These are phyloP conservation scores for Stephanocyclus meneghinianus DNA, from an alignment of 352 stramenopile genomes.

Conservation along the genomic window DNA sequence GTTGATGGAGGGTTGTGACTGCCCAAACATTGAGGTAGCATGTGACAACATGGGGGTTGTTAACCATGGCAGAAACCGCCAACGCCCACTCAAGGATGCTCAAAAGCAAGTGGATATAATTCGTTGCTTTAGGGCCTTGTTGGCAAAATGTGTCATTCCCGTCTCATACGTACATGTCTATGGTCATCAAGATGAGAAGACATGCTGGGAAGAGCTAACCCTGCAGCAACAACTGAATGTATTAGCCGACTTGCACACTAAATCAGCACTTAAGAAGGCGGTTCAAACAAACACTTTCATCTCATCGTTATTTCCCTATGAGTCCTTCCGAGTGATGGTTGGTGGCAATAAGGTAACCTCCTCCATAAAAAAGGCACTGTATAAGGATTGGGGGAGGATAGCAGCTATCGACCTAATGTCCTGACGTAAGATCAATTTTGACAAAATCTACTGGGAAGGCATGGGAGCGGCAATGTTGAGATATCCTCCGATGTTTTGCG, in stretches of 20 bases:
- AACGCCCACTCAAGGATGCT: slow-evolving; percentile 5
- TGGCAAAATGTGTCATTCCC: neutral
- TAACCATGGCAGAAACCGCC: slow-evolving; percentile 19
- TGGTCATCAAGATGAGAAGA: slow-evolving; percentile 30
- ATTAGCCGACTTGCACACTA: slow-evolving; percentile 26
- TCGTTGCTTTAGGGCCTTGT: slow-evolving; percentile 11
- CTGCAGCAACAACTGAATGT: slow-evolving; percentile 27
- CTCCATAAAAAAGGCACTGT: slow-evolving; percentile 20
- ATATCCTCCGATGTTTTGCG: too few species aligned
- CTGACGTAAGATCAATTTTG: slow-evolving; percentile 10
- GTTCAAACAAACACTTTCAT: slow-evolving; percentile 7
- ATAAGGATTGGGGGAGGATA: slow-evolving; percentile 12
- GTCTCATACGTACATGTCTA: slow-evolving; percentile 22
- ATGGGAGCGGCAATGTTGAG: too few species aligned
- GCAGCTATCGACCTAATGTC: slow-evolving; percentile 18
- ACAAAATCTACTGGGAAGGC: neutral
- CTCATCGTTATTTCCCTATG: slow-evolving; percentile 19
- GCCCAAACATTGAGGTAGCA: neutral
- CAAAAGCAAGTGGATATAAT: slow-evolving; percentile 44
- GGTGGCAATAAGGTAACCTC: slow-evolving; percentile 1
- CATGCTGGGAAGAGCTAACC: neutral
- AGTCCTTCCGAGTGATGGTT: slow-evolving; percentile 6
- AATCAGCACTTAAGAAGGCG: neutral
- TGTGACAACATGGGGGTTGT: slow-evolving; percentile 44
- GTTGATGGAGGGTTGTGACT: neutral